Percentiles rank a stretch among this genome's conserved stretches.
Conservation (phyloP, 192 early-diverging fungal genomes). For the Linnemannia schmuckeri region DNA sequence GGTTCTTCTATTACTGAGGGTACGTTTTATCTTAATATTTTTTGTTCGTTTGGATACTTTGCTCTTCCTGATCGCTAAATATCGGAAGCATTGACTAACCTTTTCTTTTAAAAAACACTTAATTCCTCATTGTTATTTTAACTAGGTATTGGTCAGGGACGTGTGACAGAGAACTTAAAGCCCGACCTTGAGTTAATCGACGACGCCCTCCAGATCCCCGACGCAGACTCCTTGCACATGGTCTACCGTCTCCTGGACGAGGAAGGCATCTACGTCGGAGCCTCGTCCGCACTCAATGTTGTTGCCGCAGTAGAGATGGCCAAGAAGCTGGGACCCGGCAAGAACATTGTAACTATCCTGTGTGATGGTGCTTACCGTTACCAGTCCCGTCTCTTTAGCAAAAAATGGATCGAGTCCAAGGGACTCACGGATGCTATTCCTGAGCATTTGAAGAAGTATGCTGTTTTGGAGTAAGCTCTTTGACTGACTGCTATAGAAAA, state of each 20-base stretch:
- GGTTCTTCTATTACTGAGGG: slow-evolving; percentile 95
- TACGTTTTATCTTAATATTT: neutral
- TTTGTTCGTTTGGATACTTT: neutral
- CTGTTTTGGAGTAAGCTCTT: slow-evolving; percentile 65
- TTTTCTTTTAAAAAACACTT: neutral
- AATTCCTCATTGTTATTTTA: neutral
- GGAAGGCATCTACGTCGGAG: slow-evolving; percentile 95
- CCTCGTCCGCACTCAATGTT: slow-evolving; percentile 93
- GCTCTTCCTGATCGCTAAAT: neutral
- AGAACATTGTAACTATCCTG: slow-evolving; percentile 87
- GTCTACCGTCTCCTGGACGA: slow-evolving; percentile 91
- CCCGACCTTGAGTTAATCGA: slow-evolving; percentile 85
- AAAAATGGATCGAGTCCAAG: slow-evolving; percentile 92
- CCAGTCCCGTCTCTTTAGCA: slow-evolving; percentile 85
- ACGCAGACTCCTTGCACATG: slow-evolving; percentile 87
- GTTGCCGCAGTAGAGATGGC: slow-evolving; percentile 94
- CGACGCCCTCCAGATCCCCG: slow-evolving; percentile 85
- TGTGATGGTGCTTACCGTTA: slow-evolving; percentile 93
- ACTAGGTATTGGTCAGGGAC: slow-evolving; percentile 88
- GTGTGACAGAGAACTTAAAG: slow-evolving; percentile 91
- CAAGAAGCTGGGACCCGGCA: slow-evolving; percentile 82
- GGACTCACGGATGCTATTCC: slow-evolving; percentile 83
- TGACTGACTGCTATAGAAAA: neutral
- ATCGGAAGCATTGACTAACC: neutral
- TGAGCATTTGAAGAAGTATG: slow-evolving; percentile 87